Evolutionary conservation across 306 rosid species (phyloP).

Genomic region (Sesbania bispinosa): DNA sequence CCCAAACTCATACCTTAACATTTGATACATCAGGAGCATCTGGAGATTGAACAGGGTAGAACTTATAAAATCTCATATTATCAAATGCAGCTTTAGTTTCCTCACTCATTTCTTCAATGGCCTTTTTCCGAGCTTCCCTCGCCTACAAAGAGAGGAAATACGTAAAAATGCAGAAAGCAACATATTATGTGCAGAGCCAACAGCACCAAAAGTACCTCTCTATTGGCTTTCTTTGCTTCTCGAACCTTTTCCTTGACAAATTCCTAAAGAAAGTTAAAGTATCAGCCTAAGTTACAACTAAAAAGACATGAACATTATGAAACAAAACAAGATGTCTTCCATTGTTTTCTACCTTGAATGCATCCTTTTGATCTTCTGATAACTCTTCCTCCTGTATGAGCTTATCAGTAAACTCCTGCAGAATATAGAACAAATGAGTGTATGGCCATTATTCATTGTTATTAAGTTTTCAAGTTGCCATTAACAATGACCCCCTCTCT

Average conservation of each 20-base stretch:
- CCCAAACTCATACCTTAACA: slow-evolving; percentile 54
- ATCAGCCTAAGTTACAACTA: background rate
- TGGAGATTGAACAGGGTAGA: slow-evolving; percentile 72
- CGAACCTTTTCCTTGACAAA: slow-evolving; percentile 79
- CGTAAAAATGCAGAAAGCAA: background rate
- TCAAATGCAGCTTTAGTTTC: slow-evolving; percentile 71
- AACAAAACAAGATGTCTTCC: background rate
- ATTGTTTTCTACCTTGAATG: slow-evolving; percentile 56
- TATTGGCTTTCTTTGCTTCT: slow-evolving; percentile 72
- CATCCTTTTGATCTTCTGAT: slow-evolving; percentile 60
- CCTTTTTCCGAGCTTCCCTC: slow-evolving; percentile 71
- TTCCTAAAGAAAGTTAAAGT: slow-evolving; percentile 41
- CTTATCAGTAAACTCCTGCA: slow-evolving; percentile 75
- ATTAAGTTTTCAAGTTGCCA: background rate
- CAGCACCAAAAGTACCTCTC: slow-evolving; percentile 45
- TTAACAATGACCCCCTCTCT: background rate
- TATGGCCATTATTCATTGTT: background rate
- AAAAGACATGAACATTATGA: background rate
- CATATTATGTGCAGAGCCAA: slow-evolving; percentile 5
- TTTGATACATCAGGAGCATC: slow-evolving; percentile 71
- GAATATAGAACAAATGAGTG: slow-evolving; percentile 19
- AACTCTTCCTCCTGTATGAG: slow-evolving; percentile 69
- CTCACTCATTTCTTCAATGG: slow-evolving; percentile 70
- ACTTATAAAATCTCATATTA: slow-evolving; percentile 74
- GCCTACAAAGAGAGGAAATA: slow-evolving; percentile 46